phyloP scores from a whole-genome alignment of 148 eudicot species.

The Pouteria glomerata region DNA sequence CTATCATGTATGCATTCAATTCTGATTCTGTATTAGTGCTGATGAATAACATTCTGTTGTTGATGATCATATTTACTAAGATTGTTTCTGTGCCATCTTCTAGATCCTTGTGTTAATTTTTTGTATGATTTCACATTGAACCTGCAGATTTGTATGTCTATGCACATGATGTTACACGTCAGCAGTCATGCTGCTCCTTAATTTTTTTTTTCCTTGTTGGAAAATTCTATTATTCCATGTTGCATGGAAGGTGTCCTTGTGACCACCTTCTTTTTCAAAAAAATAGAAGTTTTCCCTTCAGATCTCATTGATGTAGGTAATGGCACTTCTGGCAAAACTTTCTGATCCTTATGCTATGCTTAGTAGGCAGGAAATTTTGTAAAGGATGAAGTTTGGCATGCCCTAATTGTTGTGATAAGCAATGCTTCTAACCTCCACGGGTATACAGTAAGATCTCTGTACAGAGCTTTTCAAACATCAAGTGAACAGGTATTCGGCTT shows the following conservation, averaged over 20 bases:
- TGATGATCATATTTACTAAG: background rate
- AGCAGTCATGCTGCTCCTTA: background rate
- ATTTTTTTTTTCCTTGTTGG: background rate
- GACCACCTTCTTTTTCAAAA: background rate
- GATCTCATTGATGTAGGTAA: background rate
- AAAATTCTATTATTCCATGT: background rate
- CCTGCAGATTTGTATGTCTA: background rate
- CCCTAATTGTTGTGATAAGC: constrained; percentile 73
- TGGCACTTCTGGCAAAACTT: constrained; percentile 1
- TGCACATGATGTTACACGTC: background rate
- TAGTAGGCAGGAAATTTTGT: constrained; percentile 89
- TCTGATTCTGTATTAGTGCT: too few species aligned
- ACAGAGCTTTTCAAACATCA: constrained; percentile 62
- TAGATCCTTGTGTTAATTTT: background rate
- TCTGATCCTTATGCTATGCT: constrained; percentile 40
- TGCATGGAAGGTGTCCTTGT: background rate
- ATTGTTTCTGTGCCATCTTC: background rate
- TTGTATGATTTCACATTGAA: background rate
- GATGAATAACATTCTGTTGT: background rate
- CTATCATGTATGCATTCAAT: too few species aligned
- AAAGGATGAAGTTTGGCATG: constrained; percentile 92
- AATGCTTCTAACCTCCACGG: constrained; percentile 92
- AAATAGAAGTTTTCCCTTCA: background rate
- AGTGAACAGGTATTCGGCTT: constrained; percentile 63
- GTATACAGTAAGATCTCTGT: constrained; percentile 69